Conservation (phyloP, 768 basidiomycete species). For the Chlorophyllum brunneum region DNA sequence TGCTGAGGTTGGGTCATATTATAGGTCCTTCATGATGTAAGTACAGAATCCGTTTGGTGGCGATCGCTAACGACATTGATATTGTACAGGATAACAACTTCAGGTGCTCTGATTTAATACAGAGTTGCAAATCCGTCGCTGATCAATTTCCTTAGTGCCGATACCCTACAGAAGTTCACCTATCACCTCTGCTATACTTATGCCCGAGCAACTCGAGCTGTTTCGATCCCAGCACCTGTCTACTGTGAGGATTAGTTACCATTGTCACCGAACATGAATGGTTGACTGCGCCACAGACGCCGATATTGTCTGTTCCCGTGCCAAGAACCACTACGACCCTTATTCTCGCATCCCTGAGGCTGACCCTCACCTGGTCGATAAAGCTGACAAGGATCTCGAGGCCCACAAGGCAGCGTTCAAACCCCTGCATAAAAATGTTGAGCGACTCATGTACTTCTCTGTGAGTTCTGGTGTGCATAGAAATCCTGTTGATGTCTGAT, state of each 20-base stretch:
- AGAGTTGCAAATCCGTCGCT: slow-evolving; percentile 22
- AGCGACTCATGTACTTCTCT: slow-evolving; percentile 37
- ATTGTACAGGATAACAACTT: slow-evolving; percentile 47
- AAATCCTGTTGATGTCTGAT: too few species aligned
- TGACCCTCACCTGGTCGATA: slow-evolving; percentile 23
- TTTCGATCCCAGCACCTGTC: slow-evolving; percentile 82
- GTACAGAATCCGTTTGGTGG: slow-evolving; percentile 21
- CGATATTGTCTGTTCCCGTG: slow-evolving; percentile 76
- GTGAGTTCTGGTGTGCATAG: too few species aligned
- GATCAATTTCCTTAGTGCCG: slow-evolving; percentile 47
- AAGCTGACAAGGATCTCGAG: slow-evolving; percentile 31
- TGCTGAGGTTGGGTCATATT: slow-evolving; percentile 11
- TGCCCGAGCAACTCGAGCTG: slow-evolving; percentile 76
- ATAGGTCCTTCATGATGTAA: slow-evolving; percentile 42
- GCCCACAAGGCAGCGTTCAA: slow-evolving; percentile 49
- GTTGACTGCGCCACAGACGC: slow-evolving; percentile 58
- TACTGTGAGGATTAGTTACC: slow-evolving; percentile 53
- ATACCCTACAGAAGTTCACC: slow-evolving; percentile 63
- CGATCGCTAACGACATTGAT: slow-evolving; percentile 12
- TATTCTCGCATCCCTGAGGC: slow-evolving; percentile 39
- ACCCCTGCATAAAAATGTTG: slow-evolving; percentile 31
- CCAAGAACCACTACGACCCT: slow-evolving; percentile 79
- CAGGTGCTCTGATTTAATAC: slow-evolving; percentile 37
- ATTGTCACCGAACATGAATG: slow-evolving; percentile 24
- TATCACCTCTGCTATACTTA: slow-evolving; percentile 80